phyloP scores from a whole-genome alignment of 2,329 filamentous ascomycete species.

The Venturia effusa region DNA sequence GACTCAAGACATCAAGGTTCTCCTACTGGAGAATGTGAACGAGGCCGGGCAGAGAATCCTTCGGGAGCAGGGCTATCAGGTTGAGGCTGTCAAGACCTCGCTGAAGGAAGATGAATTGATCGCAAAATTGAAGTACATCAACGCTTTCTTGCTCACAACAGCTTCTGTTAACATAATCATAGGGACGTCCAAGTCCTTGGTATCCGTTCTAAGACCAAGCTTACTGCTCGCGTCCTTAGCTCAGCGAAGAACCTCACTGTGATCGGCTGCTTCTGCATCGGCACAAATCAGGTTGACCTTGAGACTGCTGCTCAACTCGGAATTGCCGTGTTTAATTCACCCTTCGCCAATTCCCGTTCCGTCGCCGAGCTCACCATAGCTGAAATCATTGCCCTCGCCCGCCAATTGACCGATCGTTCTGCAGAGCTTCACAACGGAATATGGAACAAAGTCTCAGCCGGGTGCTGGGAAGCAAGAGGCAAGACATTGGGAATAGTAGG shows the following conservation, averaged over 20 bases:
- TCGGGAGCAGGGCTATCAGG: constrained; percentile 81
- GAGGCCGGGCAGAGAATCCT: constrained; percentile 78
- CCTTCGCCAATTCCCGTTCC: constrained; percentile 94
- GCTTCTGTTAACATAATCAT: not conserved
- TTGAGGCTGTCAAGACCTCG: constrained; percentile 81
- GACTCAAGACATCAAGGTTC: constrained; percentile 90
- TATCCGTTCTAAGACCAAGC: constrained; percentile 94
- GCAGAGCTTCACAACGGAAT: constrained; percentile 87
- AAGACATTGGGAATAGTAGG: constrained; percentile 96
- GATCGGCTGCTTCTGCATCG: constrained; percentile 97
- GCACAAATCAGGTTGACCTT: constrained; percentile 89
- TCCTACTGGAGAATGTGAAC: constrained; percentile 94
- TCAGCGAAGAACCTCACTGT: constrained; percentile 93
- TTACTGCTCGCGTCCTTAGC: constrained; percentile 71
- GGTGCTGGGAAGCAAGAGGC: constrained; percentile 96
- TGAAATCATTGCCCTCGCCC: constrained; percentile 83
- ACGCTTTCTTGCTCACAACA: not conserved
- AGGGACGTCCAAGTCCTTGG: constrained; percentile 96
- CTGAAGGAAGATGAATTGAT: constrained; percentile 88
- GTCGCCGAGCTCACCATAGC: constrained; percentile 93
- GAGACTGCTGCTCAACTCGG: constrained; percentile 72
- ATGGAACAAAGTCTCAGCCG: constrained; percentile 96
- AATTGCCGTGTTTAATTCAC: constrained; percentile 97
- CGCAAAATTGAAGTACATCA: constrained; percentile 73
- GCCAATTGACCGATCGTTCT: constrained; percentile 86